These are phyloP conservation scores for Geosmithia putterillii DNA, from an alignment of 2,329 filamentous ascomycete genomes.

Conservation along the genomic window DNA sequence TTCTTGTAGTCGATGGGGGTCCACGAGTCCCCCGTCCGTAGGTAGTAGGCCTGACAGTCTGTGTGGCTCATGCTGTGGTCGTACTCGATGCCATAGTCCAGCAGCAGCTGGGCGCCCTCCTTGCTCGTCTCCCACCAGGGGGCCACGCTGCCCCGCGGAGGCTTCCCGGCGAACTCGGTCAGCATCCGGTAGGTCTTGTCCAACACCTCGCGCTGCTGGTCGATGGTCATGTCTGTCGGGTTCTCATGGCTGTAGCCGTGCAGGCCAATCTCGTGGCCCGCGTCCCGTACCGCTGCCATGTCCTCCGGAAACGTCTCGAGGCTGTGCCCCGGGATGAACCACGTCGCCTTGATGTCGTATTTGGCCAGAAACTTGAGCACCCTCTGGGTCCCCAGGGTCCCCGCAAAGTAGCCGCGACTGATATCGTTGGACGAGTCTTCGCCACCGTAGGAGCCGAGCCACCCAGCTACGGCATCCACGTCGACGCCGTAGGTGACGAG, in stretches of 20 bases:
- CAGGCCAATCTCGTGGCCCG: slow-evolving; percentile 37
- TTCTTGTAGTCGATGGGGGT: slow-evolving; percentile 56
- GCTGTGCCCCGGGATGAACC: slow-evolving; percentile 36
- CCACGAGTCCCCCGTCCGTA: slow-evolving; percentile 51
- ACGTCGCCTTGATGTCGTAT: slow-evolving; percentile 55
- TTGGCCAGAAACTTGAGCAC: slow-evolving; percentile 61
- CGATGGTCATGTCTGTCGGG: slow-evolving; percentile 56
- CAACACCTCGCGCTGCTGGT: slow-evolving; percentile 65
- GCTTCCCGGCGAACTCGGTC: slow-evolving; percentile 58
- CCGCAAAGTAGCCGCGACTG: slow-evolving; percentile 57
- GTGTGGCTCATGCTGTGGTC: slow-evolving; percentile 56
- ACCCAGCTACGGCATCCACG: slow-evolving; percentile 65
- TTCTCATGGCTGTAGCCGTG: slow-evolving; percentile 70
- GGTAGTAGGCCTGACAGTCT: slow-evolving; percentile 51
- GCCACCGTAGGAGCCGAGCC: slow-evolving; percentile 64
- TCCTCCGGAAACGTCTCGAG: slow-evolving; percentile 36
- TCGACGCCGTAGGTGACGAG: slow-evolving; percentile 53
- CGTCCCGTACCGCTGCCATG: slow-evolving; percentile 29
- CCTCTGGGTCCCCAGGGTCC: slow-evolving; percentile 51
- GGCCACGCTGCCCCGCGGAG: slow-evolving; percentile 58
- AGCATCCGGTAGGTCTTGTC: slow-evolving; percentile 63
- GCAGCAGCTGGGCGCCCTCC: slow-evolving; percentile 52
- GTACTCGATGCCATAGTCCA: slow-evolving; percentile 57
- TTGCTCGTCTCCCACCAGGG: slow-evolving; percentile 64
- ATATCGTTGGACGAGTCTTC: slow-evolving; percentile 64